These are phyloP conservation scores for Agaricus sinodeliciosus DNA, from an alignment of 768 basidiomycete species.

Conservation along the genomic window DNA sequence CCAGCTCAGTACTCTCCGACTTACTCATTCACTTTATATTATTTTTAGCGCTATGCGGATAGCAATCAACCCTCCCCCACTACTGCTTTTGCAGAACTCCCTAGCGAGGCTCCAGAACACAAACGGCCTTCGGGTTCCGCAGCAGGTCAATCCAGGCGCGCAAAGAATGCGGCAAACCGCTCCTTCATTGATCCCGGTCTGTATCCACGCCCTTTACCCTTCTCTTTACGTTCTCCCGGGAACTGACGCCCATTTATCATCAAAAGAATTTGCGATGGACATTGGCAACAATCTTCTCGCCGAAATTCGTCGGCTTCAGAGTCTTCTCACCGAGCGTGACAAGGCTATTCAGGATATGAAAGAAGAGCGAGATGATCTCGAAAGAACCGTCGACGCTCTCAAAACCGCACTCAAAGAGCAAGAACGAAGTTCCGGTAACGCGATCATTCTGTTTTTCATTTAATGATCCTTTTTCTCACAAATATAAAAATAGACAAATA, in stretches of 20 bases:
- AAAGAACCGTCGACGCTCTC: slow-evolving; percentile 70
- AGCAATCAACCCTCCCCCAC: slow-evolving; percentile 42
- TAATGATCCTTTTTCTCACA: not conserved
- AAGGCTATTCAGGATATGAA: slow-evolving; percentile 88
- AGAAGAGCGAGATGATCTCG: slow-evolving; percentile 88
- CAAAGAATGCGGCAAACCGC: slow-evolving; percentile 87
- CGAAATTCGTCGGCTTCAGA: slow-evolving; percentile 88
- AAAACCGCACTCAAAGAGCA: slow-evolving; percentile 69
- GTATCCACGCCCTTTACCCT: slow-evolving; percentile 17
- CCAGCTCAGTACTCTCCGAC: not conserved
- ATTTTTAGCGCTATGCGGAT: slow-evolving; percentile 32
- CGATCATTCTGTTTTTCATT: not conserved
- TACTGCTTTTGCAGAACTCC: slow-evolving; percentile 39
- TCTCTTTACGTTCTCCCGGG: slow-evolving; percentile 1
- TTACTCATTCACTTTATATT: not conserved
- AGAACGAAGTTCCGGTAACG: slow-evolving; percentile 69
- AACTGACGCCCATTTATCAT: slow-evolving; percentile 10
- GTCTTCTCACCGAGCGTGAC: slow-evolving; percentile 85
- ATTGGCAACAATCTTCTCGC: slow-evolving; percentile 89
- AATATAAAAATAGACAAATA: slow-evolving; percentile 62
- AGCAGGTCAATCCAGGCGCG: slow-evolving; percentile 80
- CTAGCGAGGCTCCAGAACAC: slow-evolving; percentile 58
- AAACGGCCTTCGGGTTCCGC: slow-evolving; percentile 58
- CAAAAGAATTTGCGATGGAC: slow-evolving; percentile 93
- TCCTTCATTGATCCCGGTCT: slow-evolving; percentile 76